These are phyloP conservation scores for Russula sp. DNA, from an alignment of 768 basidiomycete genomes.

Conservation along the genomic window DNA sequence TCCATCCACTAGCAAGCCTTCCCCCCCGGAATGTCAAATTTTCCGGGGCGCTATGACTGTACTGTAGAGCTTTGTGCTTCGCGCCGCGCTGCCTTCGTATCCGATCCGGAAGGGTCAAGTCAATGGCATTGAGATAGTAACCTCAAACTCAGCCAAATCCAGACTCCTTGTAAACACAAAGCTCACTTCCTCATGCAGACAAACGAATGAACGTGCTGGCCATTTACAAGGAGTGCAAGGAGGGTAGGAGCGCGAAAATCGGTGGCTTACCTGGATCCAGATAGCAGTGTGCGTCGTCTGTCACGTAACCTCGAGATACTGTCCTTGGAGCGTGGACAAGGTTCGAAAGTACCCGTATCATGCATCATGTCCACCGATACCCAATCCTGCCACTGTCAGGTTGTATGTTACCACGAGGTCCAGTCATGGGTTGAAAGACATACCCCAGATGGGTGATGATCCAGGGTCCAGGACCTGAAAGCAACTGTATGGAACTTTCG, in stretches of 20 bases:
- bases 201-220: not conserved
- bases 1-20: not conserved
- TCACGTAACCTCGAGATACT: not conserved
- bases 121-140: not conserved
- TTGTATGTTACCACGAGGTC: constrained; percentile 1
- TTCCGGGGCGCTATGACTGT: not conserved
- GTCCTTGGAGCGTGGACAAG: not conserved
- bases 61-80: not conserved
- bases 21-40: not conserved
- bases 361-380: not conserved
- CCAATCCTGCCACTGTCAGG: constrained; percentile 4
- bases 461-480: not conserved
- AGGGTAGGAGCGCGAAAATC: not conserved
- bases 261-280: not conserved
- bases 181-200: not conserved
- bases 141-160: constrained; percentile 9
- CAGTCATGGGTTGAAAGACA: constrained; percentile 1
- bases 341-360: not conserved
- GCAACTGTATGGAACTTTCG: not conserved
- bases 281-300: not conserved
- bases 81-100: not conserved
- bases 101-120: not conserved
- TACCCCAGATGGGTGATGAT: not conserved
- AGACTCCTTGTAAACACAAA: not conserved
- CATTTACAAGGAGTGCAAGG: not conserved